Conservation (phyloP, 1,284 basidiomycete species). For the Rugosomyces carneus region DNA sequence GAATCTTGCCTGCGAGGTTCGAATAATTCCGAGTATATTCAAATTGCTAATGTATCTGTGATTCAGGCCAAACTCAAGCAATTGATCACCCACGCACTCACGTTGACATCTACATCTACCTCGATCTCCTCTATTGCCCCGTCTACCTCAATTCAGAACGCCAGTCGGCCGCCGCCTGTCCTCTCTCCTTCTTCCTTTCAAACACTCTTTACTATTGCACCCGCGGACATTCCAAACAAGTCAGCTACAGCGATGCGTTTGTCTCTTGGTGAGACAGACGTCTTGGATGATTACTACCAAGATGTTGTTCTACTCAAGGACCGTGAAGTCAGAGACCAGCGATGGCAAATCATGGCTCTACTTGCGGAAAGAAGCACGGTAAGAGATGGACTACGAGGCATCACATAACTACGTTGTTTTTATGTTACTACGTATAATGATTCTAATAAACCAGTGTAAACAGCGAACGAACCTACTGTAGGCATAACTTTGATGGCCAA, state of each 20-base stretch:
- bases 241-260: conserved; percentile 70
- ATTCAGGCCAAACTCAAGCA: conserved; percentile 73
- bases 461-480: not conserved
- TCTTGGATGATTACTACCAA: conserved; percentile 41
- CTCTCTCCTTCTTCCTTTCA: conserved; percentile 66
- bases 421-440: not conserved
- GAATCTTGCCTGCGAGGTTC: conserved; percentile 71
- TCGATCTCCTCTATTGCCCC: conserved; percentile 72
- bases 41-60: not conserved
- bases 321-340: conserved; percentile 57
- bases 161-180: conserved; percentile 36
- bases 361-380: conserved; percentile 69
- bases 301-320: conserved; percentile 53
- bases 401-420: conserved; percentile 4
- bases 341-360: conserved; percentile 71
- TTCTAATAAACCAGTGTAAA: not conserved
- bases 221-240: conserved; percentile 68
- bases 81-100: conserved; percentile 70
- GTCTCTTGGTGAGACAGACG: conserved; percentile 50
- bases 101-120: conserved; percentile 67
- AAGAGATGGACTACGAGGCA: conserved; percentile 48
- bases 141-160: conserved; percentile 39
- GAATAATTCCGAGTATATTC: conserved; percentile 12
- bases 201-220: conserved; percentile 69
- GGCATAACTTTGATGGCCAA: not conserved